Conservation (phyloP, 2,329 filamentous ascomycete genomes). For the Davidsoniella neocaledoniae region DNA sequence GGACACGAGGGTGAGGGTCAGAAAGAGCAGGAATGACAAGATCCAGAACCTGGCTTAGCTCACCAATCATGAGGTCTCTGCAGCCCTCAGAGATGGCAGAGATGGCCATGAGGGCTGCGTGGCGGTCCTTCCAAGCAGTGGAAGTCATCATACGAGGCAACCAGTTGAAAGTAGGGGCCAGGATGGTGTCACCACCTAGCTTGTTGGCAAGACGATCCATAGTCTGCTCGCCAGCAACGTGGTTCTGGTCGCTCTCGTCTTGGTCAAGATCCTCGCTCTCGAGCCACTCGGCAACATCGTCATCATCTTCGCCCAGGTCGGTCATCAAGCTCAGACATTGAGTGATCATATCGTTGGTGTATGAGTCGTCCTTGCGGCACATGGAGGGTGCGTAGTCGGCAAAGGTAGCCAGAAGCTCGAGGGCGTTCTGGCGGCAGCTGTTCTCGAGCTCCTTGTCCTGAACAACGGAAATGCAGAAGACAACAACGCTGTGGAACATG, state of each 20-base stretch:
- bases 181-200: slow-evolving; percentile 79
- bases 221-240: slow-evolving; percentile 92
- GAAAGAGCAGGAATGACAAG: slow-evolving; percentile 83
- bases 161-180: slow-evolving; percentile 92
- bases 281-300: slow-evolving; percentile 90
- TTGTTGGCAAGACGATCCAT: slow-evolving; percentile 98
- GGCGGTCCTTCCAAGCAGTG: slow-evolving; percentile 81
- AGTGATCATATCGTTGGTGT: slow-evolving; percentile 92
- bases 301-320: slow-evolving; percentile 83
- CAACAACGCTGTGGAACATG: slow-evolving; percentile 82
- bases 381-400: slow-evolving; percentile 86
- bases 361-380: slow-evolving; percentile 86
- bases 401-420: slow-evolving; percentile 96
- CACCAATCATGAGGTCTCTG: slow-evolving; percentile 84
- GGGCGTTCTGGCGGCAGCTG: slow-evolving; percentile 77
- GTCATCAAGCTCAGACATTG: slow-evolving; percentile 98
- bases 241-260: slow-evolving; percentile 92
- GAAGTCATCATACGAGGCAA: slow-evolving; percentile 96
- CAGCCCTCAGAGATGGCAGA: slow-evolving; percentile 97
- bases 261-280: slow-evolving; percentile 83
- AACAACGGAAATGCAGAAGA: slow-evolving; percentile 84
- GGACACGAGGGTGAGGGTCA: slow-evolving; percentile 81
- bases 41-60: slow-evolving; percentile 84
- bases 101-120: slow-evolving; percentile 96
- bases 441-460: slow-evolving; percentile 91